Evolutionary conservation across 768 basidiomycete genomes (phyloP).

Genomic region (Rhizopogon roseolus): DNA sequence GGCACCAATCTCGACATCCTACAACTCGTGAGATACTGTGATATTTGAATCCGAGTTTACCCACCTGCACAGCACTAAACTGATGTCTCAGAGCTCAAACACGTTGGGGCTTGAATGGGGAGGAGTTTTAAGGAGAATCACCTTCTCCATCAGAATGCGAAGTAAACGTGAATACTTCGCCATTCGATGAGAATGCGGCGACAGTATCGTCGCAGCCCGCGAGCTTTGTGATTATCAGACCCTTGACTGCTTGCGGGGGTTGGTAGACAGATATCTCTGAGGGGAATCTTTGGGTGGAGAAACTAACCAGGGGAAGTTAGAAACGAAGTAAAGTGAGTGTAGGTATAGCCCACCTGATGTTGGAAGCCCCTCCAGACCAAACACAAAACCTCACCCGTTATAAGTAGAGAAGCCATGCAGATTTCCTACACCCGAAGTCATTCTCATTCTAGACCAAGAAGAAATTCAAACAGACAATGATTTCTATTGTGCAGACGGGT

Average conservation of each 20-base stretch:
- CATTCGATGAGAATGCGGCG: slow-evolving; percentile 77
- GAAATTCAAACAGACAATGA: slow-evolving; percentile 41
- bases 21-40: slow-evolving; percentile 4
- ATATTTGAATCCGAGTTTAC: slow-evolving; percentile 13
- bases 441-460: neutral
- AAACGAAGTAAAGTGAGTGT: neutral
- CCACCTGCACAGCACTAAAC: slow-evolving; percentile 75
- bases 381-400: slow-evolving; percentile 78
- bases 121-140: slow-evolving; percentile 10
- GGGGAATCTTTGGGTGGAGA: slow-evolving; percentile 75
- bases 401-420: slow-evolving; percentile 77
- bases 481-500: slow-evolving; percentile 64
- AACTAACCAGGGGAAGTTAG: slow-evolving; percentile 34
- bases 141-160: slow-evolving; percentile 33
- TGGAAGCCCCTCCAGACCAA: slow-evolving; percentile 70
- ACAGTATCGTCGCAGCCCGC: slow-evolving; percentile 75
- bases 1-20: slow-evolving; percentile 86
- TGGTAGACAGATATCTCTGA: slow-evolving; percentile 73
- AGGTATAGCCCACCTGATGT: slow-evolving; percentile 53
- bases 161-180: slow-evolving; percentile 88
- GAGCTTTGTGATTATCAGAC: slow-evolving; percentile 74
- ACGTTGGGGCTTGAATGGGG: slow-evolving; percentile 70
- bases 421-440: slow-evolving; percentile 52
- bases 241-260: slow-evolving; percentile 70
- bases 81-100: slow-evolving; percentile 88